These are phyloP conservation scores for Phanerochaete sordida DNA, from an alignment of 768 basidiomycete genomes.

Conservation along the genomic window DNA sequence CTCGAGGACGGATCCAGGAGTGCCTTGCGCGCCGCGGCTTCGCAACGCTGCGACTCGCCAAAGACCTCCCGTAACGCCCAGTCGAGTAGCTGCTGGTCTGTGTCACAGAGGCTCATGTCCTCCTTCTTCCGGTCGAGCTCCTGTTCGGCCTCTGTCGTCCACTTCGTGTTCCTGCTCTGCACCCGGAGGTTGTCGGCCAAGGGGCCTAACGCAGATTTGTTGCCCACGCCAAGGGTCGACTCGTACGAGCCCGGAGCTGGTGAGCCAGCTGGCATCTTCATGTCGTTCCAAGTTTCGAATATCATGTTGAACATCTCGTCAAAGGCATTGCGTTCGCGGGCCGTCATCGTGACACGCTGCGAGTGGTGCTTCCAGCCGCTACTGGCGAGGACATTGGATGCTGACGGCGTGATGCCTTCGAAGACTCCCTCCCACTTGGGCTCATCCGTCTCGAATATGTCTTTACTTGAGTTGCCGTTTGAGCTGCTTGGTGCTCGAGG, in stretches of 20 bases:
- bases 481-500: background rate
- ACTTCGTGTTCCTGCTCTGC: constrained; percentile 45
- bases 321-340: constrained; percentile 61
- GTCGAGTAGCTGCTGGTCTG: constrained; percentile 65
- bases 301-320: constrained; percentile 74
- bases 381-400: constrained; percentile 23
- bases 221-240: constrained; percentile 4
- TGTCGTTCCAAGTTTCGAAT: constrained; percentile 48
- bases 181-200: constrained; percentile 52
- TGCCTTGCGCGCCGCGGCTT: constrained; percentile 37
- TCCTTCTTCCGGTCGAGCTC: constrained; percentile 68
- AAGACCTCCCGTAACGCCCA: constrained; percentile 76
- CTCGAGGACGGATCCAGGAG: background rate
- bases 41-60: constrained; percentile 48
- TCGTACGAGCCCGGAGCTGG: constrained; percentile 1
- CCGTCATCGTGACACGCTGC: constrained; percentile 54
- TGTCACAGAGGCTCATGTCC: constrained; percentile 64
- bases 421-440: constrained; percentile 56
- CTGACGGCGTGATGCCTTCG: constrained; percentile 34
- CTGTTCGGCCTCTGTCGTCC: constrained; percentile 49
- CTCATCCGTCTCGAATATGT: constrained; percentile 25
- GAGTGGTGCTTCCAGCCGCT: constrained; percentile 16
- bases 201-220: constrained; percentile 4
- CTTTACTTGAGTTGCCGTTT: constrained; percentile 7
- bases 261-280: too few relatives aligned